phyloP scores from a whole-genome alignment of 257 asterid genomes.

The Nicotiana undulata region DNA sequence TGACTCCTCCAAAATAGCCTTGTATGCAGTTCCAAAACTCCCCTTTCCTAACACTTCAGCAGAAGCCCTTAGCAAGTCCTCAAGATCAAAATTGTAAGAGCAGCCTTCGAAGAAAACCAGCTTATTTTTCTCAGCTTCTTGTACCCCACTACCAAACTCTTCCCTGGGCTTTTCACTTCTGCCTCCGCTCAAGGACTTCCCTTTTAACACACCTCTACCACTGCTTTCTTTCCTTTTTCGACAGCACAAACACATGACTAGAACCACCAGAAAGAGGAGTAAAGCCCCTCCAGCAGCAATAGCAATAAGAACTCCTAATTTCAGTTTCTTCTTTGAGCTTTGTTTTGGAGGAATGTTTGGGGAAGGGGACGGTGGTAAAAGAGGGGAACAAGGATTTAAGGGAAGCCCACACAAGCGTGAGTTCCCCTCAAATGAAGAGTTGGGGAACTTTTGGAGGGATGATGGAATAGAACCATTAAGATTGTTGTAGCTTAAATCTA shows the following conservation, averaged over 20 bases:
- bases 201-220: conserved; percentile 37
- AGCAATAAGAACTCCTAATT: conserved; percentile 60
- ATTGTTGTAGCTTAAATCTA: conserved; percentile 59
- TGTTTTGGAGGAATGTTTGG: conserved; percentile 12
- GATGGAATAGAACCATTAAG: conserved; percentile 63
- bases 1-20: conserved; percentile 89
- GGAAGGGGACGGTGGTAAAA: conserved; percentile 43
- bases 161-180: conserved; percentile 75
- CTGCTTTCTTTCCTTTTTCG: conserved; percentile 36
- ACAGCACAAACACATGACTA: conserved; percentile 44
- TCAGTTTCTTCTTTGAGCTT: conserved; percentile 35
- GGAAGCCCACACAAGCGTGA: conserved; percentile 56
- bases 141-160: conserved; percentile 93
- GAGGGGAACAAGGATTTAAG: conserved; percentile 39
- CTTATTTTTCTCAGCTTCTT: conserved; percentile 80
- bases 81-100: conserved; percentile 86
- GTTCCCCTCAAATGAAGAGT: conserved; percentile 67
- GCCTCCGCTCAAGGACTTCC: conserved; percentile 55
- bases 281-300: conserved; percentile 74
- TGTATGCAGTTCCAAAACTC: conserved; percentile 87
- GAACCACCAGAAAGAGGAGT: conserved; percentile 42
- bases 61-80: conserved; percentile 88
- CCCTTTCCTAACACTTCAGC: conserved; percentile 96
- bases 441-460: conserved; percentile 43
- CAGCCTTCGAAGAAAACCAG: conserved; percentile 87